Conservation (phyloP, 1,139 yeast genomes). For the Hansenula sp. region DNA sequence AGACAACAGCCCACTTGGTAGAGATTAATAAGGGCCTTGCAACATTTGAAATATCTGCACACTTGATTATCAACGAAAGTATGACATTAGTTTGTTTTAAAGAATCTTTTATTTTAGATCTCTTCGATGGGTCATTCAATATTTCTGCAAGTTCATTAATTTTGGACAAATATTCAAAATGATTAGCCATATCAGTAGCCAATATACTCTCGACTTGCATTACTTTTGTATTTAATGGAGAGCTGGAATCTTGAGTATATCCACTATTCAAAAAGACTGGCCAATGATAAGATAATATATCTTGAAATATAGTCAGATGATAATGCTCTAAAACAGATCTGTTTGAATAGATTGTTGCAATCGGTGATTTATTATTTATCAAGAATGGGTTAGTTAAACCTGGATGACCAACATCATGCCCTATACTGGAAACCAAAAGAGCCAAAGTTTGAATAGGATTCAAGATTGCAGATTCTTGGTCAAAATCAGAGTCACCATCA, state of each 20-base stretch:
- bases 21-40: constrained; percentile 75
- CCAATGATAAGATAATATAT: constrained; percentile 60
- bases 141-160: constrained; percentile 26
- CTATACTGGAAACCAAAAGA: constrained; percentile 76
- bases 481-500: constrained; percentile 2
- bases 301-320: constrained; percentile 71
- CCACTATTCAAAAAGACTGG: constrained; percentile 39
- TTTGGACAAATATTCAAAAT: constrained; percentile 65
- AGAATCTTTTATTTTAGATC: constrained; percentile 11
- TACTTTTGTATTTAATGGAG: constrained; percentile 23
- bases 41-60: constrained; percentile 93
- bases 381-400: constrained; percentile 84
- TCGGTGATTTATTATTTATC: constrained; percentile 57
- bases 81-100: constrained; percentile 40
- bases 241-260: constrained; percentile 9
- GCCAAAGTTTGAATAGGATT: constrained; percentile 50
- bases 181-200: constrained; percentile 95
- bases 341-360: constrained; percentile 59
- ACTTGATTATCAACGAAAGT: constrained; percentile 71
- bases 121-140: constrained; percentile 10
- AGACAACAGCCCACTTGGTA: constrained; percentile 80
- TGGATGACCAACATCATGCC: constrained; percentile 97
- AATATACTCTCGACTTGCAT: constrained; percentile 47
- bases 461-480: constrained; percentile 23
- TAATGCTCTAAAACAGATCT: constrained; percentile 78